Percentiles rank a stretch among this genome's conserved stretches.
Conservation (phyloP, 2,329 filamentous ascomycete species). For the Stagonosporopsis rhizophila region DNA sequence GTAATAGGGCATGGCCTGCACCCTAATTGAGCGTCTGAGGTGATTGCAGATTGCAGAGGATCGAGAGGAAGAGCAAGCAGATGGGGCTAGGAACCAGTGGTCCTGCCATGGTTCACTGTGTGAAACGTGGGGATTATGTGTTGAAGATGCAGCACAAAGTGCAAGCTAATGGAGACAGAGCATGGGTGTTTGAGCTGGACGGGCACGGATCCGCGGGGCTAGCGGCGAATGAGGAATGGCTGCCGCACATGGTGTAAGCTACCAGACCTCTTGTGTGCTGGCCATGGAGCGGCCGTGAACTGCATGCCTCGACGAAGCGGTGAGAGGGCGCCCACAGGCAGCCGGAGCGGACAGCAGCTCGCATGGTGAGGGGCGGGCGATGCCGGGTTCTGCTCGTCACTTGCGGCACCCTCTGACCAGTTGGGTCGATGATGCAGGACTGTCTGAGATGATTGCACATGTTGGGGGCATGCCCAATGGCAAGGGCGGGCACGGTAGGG, state of each 20-base stretch:
- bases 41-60: constrained; percentile 23
- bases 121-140: constrained; percentile 17
- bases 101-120: constrained; percentile 29
- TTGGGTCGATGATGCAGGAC: constrained; percentile 11
- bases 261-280: constrained; percentile 19
- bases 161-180: constrained; percentile 14
- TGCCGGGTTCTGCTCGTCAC: constrained; percentile 32
- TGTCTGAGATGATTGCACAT: constrained; percentile 21
- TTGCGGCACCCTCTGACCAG: constrained; percentile 4
- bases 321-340: constrained; percentile 29
- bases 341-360: constrained; percentile 11
- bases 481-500: constrained; percentile 4
- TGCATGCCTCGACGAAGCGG: constrained; percentile 24
- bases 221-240: constrained; percentile 3
- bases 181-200: constrained; percentile 1
- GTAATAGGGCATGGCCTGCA: constrained; percentile 24
- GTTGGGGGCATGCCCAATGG: constrained; percentile 13
- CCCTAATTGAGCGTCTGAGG: constrained; percentile 15
- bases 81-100: constrained; percentile 26
- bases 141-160: constrained; percentile 15
- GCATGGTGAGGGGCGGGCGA: constrained; percentile 29
- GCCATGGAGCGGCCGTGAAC: constrained; percentile 5
- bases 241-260: constrained; percentile 11
- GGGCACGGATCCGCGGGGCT: constrained; percentile 23
- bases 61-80: constrained; percentile 21